Conservation (phyloP, 371 early-diverging fungal species). For the Saksenaea oblongispora region DNA sequence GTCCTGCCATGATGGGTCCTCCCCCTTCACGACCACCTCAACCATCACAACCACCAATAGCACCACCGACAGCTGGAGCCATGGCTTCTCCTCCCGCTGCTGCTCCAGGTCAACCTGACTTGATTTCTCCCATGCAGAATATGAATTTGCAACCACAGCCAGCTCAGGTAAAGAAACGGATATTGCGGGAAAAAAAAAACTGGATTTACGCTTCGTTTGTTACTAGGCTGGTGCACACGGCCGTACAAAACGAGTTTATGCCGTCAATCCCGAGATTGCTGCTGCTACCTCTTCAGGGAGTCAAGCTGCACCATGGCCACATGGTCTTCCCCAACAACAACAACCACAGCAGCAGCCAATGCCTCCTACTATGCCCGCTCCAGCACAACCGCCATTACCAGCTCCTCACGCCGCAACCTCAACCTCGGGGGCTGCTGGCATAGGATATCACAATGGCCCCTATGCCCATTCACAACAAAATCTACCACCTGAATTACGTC, state of each 20-base stretch:
- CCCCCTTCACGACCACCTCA: not conserved
- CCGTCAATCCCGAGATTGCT: slow-evolving; percentile 34
- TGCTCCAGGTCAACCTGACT: slow-evolving; percentile 16
- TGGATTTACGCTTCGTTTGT: not conserved
- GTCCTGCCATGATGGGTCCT: slow-evolving; percentile 5
- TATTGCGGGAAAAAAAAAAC: not conserved
- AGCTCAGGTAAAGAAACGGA: slow-evolving; percentile 5
- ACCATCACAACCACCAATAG: slow-evolving; percentile 1
- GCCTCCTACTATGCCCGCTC: not conserved
- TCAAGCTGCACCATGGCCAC: slow-evolving; percentile 18
- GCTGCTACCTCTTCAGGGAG: slow-evolving; percentile 4
- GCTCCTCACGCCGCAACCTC: slow-evolving; percentile 12
- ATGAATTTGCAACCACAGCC: slow-evolving; percentile 32
- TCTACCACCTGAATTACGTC: slow-evolving; percentile 33
- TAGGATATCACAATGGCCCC: slow-evolving; percentile 40
- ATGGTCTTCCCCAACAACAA: slow-evolving; percentile 16
- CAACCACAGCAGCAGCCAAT: slow-evolving; percentile 16
- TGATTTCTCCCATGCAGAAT: slow-evolving; percentile 32
- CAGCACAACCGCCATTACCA: slow-evolving; percentile 6
- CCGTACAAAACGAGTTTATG: slow-evolving; percentile 44
- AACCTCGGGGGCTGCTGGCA: slow-evolving; percentile 30
- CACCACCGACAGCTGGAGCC: slow-evolving; percentile 1
- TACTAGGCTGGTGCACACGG: slow-evolving; percentile 4
- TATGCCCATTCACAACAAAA: slow-evolving; percentile 35
- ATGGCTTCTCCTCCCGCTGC: not conserved